phyloP scores from a whole-genome alignment of 2,329 filamentous ascomycete genomes.

The Paracorniculantispora psalliotae region DNA sequence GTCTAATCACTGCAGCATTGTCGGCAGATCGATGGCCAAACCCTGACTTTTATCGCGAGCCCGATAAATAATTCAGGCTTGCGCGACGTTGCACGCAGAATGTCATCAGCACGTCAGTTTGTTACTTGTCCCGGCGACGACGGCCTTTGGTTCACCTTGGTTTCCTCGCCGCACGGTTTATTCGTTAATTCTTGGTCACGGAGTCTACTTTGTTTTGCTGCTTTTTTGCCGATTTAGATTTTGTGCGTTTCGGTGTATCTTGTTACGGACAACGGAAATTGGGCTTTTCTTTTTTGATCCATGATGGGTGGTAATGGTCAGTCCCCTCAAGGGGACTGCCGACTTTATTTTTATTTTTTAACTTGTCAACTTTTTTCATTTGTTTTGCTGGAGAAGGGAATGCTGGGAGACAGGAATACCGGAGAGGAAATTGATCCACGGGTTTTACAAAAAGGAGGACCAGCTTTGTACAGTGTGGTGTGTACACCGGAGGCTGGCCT shows the following conservation, averaged over 20 bases:
- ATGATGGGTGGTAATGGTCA: slow-evolving; percentile 5
- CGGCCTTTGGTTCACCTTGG: not conserved
- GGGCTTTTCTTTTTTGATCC: not conserved
- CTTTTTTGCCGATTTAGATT: slow-evolving; percentile 18
- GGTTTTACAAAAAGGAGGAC: slow-evolving; percentile 1
- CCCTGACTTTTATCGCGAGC: no score
- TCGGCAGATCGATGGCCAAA: no score
- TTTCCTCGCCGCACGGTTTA: not conserved
- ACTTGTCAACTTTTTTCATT: slow-evolving; percentile 1
- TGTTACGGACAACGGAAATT: slow-evolving; percentile 15
- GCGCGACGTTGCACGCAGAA: not conserved
- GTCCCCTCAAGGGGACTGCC: not conserved
- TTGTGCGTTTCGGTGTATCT: slow-evolving; percentile 17
- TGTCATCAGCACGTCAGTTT: not conserved
- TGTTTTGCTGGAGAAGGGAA: no score
- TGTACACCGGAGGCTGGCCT: no score
- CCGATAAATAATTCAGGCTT: not conserved
- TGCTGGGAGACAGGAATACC: no score
- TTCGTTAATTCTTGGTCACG: not conserved
- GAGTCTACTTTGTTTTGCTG: not conserved
- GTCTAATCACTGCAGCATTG: no score
- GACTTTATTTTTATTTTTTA: not conserved
- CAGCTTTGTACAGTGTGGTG: not conserved
- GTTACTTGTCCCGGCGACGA: not conserved
- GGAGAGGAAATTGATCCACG: slow-evolving; percentile 7